Evolutionary conservation across 352 stramenopile genomes (phyloP), one percentile per base, ranked within the genome.

Genomic region (Phytopythium oedochilum): DNA sequence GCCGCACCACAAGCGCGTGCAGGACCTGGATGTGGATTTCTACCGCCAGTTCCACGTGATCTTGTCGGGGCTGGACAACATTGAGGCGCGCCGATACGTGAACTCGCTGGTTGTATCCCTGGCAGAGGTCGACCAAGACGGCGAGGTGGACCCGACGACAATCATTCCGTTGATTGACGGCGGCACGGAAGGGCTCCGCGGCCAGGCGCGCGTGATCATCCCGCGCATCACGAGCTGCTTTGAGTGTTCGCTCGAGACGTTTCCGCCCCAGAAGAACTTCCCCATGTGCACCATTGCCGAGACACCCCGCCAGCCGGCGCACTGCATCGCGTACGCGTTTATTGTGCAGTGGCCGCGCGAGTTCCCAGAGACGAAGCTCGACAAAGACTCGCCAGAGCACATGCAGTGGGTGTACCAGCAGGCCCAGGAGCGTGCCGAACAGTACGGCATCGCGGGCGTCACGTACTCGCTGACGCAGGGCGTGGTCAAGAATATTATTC

Each of bases 141-240:
- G 83, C 56, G 63, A 87, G 39, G 75, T 90, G 42, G 79, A 90
- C 52, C 78, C 84, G 29, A 61, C 71, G 29, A 98, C 92, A 0
- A 98, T 99, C 60, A 98, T 99, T 64, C 97, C 97, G 26, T 80
- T 99, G 17, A 97, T 99, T 39, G 97, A 99, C 61, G 97, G 97
- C 18, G 97, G 97, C 58, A 99, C 97, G 0, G 97, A 99, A 70
- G 86, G 96, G 3, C 96, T 99, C 60, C 89, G 89, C n/a, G 97
- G 97, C 43, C 97, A 99, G 70, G 91, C 93, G 18, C 86, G 97
- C 60, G 92, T 99, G 31, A 99, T 99, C 64, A 83, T 99, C 49
- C 97, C 97, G 9, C 74, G 94, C 45, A 84, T 99, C 63, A 99
- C 97, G 32, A 97, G 87, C 57, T 99, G 97, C 83, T 99, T 99